These are phyloP conservation scores for Xylaria sp. DNA, from an alignment of 2,329 filamentous ascomycete genomes.

Conservation along the genomic window DNA sequence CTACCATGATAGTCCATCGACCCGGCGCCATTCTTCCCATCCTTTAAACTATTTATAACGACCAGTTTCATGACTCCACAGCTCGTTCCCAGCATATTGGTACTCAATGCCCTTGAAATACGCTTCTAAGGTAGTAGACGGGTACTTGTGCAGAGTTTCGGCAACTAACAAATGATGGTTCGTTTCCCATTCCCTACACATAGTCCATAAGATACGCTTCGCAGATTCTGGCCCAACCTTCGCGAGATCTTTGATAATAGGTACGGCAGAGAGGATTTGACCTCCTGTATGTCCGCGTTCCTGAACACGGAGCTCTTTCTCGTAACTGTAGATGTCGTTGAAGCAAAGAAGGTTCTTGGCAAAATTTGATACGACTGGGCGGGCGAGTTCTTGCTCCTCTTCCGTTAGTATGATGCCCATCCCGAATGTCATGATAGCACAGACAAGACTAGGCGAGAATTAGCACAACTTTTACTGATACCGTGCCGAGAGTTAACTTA, in stretches of 20 bases:
- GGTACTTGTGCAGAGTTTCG: slow-evolving; percentile 28
- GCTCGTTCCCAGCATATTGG: slow-evolving; percentile 45
- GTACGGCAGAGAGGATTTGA: slow-evolving; percentile 47
- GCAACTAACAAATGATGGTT: slow-evolving; percentile 25
- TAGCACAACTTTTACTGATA: not conserved
- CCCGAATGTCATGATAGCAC: slow-evolving; percentile 51
- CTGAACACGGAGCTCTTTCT: slow-evolving; percentile 51
- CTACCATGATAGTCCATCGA: no score
- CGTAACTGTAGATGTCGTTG: slow-evolving; percentile 54
- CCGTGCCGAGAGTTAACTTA: slow-evolving; percentile 19
- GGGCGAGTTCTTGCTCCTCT: slow-evolving; percentile 41
- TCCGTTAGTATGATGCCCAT: slow-evolving; percentile 46
- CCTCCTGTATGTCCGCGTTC: slow-evolving; percentile 43
- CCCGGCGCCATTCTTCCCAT: not conserved
- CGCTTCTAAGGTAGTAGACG: slow-evolving; percentile 18
- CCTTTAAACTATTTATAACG: slow-evolving; percentile 21
- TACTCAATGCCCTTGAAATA: slow-evolving; percentile 52
- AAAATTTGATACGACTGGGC: slow-evolving; percentile 49
- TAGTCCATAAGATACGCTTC: slow-evolving; percentile 36
- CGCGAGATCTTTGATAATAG: slow-evolving; percentile 45
- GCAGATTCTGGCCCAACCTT: slow-evolving; percentile 37
- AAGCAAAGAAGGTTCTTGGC: slow-evolving; percentile 52
- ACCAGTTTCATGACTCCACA: slow-evolving; percentile 47
- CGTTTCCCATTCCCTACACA: slow-evolving; percentile 23
- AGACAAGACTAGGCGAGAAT: slow-evolving; percentile 40